Percentiles rank a stretch among this genome's conserved stretches.
phyloP scores from a whole-genome alignment of 2,329 filamentous ascomycete genomes.

The Exophiala aquamarina region DNA sequence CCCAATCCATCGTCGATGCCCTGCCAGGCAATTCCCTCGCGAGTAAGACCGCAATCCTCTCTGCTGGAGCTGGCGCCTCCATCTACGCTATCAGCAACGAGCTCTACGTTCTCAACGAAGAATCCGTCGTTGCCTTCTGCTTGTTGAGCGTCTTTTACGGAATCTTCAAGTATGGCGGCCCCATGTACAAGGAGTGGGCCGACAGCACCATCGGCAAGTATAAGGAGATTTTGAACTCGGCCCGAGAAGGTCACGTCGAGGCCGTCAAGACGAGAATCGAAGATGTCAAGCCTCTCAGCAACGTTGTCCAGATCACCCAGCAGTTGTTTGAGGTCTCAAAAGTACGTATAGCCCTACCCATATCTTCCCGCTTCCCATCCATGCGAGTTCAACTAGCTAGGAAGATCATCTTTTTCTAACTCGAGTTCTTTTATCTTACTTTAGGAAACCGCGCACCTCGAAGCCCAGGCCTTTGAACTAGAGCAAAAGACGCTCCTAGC shows the following conservation, averaged over 20 bases:
- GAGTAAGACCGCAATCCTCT: conserved; percentile 96
- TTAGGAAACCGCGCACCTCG: conserved; percentile 93
- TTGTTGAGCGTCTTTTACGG: conserved; percentile 90
- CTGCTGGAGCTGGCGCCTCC: conserved; percentile 83
- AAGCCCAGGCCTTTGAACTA: conserved; percentile 94
- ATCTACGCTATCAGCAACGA: conserved; percentile 98
- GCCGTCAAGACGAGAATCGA: conserved; percentile 93
- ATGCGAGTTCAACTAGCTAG: too few species aligned
- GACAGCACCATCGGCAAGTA: conserved; percentile 86
- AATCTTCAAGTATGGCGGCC: conserved; percentile 90
- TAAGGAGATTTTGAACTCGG: conserved; percentile 90
- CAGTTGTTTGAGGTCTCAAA: conserved; percentile 96
- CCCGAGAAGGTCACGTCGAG: conserved; percentile 89
- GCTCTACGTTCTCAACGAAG: conserved; percentile 99
- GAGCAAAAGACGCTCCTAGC: conserved; percentile 94
- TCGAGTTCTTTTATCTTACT: conserved; percentile 2
- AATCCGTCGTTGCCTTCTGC: conserved; percentile 91
- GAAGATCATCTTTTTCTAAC: too few species aligned
- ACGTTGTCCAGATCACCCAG: conserved; percentile 97
- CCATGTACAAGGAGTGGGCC: conserved; percentile 90
- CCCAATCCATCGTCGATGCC: conserved; percentile 89
- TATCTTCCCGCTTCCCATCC: too few species aligned
- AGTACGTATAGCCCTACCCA: conserved; percentile 58
- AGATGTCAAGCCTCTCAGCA: conserved; percentile 89
- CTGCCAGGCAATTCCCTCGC: conserved; percentile 88